Evolutionary conservation across 2,329 filamentous ascomycete genomes (phyloP).

Genomic region (Arthrinium phaeospermum): DNA sequence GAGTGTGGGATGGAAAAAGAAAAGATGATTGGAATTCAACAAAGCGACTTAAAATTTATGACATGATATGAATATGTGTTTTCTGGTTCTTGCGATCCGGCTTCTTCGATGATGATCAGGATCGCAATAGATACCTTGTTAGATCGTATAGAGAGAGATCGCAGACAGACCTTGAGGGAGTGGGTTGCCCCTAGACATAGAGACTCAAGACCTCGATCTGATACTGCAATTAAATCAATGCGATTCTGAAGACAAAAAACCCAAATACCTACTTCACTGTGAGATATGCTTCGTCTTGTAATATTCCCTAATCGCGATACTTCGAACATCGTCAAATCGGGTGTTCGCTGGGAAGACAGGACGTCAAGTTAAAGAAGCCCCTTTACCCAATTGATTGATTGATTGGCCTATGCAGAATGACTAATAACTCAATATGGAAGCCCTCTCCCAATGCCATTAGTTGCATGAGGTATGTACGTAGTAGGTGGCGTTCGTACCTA

Average conservation of each 20-base stretch:
- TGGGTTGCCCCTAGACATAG: background rate
- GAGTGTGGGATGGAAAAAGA: background rate
- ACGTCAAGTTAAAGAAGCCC: background rate
- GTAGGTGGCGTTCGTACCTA: background rate
- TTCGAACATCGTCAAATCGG: background rate
- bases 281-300: background rate
- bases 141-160: background rate
- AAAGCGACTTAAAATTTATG: conserved; percentile 6
- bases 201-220: background rate
- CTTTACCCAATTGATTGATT: background rate
- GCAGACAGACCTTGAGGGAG: background rate
- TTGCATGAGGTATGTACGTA: conserved; percentile 2
- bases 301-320: background rate
- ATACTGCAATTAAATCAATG: background rate
- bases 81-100: background rate
- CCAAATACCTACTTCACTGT: background rate
- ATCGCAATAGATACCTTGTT: background rate
- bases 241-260: background rate
- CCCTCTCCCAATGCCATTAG: background rate
- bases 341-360: background rate
- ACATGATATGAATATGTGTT: background rate
- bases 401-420: conserved; percentile 1
- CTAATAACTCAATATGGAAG: background rate
- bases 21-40: conserved; percentile 8
- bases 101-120: background rate